These are phyloP conservation scores for Chlamydomonas reinhardtii DNA, from an alignment of 163 green algal species.

Conservation along the genomic window DNA sequence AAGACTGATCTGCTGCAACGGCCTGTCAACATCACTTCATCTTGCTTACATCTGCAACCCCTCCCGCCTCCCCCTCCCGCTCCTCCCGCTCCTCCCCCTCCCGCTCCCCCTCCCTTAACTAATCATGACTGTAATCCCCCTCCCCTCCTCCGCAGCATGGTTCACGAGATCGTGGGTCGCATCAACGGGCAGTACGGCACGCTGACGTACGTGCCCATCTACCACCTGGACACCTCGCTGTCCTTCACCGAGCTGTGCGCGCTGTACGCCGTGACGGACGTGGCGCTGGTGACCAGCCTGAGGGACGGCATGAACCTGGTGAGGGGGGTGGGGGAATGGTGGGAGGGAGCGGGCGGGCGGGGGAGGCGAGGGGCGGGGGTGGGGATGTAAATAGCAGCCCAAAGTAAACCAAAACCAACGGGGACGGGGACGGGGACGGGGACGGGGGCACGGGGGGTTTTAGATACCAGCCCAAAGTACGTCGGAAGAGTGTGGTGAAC, in stretches of 20 bases:
- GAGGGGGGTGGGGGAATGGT: not conserved
- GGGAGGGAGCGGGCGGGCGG: not conserved
- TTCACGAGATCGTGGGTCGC: slow-evolving; percentile 99
- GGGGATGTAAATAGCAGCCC: not conserved
- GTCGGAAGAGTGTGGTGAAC: too few species aligned
- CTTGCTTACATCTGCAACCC: too few species aligned
- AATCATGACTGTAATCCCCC: not conserved
- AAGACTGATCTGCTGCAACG: too few species aligned
- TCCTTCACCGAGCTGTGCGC: slow-evolving; percentile 96
- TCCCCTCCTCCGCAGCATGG: slow-evolving; percentile 66
- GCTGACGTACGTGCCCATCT: slow-evolving; percentile 97
- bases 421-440: too few species aligned
- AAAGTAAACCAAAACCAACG: too few species aligned
- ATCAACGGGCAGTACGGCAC: slow-evolving; percentile 99
- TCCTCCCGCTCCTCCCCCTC: not conserved
- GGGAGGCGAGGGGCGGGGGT: not conserved
- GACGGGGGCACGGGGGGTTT: too few species aligned
- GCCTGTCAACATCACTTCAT: too few species aligned
- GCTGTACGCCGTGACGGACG: slow-evolving; percentile 97
- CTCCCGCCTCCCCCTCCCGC: too few species aligned
- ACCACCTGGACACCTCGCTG: slow-evolving; percentile 96
- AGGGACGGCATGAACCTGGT: slow-evolving; percentile 99
- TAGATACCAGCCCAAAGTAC: too few species aligned
- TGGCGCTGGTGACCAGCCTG: slow-evolving; percentile 93
- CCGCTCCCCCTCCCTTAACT: not conserved